phyloP scores from a whole-genome alignment of 768 basidiomycete species.

The Cystobasidium tubakii region DNA sequence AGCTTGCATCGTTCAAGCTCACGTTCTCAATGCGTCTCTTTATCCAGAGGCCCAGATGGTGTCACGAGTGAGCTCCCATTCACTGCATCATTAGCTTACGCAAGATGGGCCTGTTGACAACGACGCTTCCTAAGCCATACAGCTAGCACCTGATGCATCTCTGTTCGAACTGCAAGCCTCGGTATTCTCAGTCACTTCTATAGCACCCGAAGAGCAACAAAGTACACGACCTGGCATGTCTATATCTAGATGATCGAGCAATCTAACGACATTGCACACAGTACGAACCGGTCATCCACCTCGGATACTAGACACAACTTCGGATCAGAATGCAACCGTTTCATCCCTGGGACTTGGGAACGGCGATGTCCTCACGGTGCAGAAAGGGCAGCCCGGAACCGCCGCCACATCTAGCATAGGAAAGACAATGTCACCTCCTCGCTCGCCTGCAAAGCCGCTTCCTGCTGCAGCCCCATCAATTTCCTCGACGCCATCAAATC shows the following conservation, averaged over 20 bases:
- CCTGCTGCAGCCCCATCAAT: neutral
- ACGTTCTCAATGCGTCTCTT: neutral
- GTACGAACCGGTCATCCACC: constrained; percentile 31
- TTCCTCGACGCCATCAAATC: neutral
- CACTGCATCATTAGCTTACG: neutral
- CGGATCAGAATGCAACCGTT: neutral
- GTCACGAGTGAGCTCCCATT: constrained; percentile 21
- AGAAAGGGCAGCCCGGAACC: constrained; percentile 13
- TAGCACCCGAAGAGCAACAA: constrained; percentile 27
- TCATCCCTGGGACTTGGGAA: neutral
- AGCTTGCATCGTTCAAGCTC: neutral
- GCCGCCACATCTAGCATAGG: neutral
- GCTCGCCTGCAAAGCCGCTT: neutral
- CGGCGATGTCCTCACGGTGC: constrained; percentile 28
- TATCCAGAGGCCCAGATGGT: constrained; percentile 11
- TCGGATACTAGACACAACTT: neutral
- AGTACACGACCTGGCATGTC: constrained; percentile 19
- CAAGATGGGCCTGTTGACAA: neutral
- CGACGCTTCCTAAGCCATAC: neutral
- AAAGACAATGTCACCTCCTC: neutral
- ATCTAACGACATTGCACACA: neutral
- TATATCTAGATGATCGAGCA: too few species aligned
- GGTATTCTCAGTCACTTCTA: constrained; percentile 20
- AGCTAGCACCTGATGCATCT: constrained; percentile 12
- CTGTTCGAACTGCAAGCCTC: constrained; percentile 32